phyloP scores from a whole-genome alignment of 352 stramenopile species.

The Globisporangium middletonii region DNA sequence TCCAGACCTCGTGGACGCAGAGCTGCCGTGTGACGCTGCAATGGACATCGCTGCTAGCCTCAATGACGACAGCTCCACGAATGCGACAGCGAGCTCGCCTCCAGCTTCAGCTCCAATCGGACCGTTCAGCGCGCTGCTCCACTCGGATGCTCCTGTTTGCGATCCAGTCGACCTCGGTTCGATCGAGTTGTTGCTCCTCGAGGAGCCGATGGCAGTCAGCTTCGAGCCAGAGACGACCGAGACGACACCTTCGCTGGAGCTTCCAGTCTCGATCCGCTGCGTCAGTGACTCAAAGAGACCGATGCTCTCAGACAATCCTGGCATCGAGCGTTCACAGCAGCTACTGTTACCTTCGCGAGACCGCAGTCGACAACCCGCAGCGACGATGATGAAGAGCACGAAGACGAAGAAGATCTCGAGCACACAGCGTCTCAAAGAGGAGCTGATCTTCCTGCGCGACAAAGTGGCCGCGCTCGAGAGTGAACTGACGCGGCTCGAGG shows the following conservation, averaged over 20 bases:
- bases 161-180: background rate
- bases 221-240: background rate
- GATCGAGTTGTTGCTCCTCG: background rate
- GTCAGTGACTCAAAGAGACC: too few relatives aligned
- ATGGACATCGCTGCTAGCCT: background rate
- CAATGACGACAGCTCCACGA: background rate
- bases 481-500: slow-evolving; percentile 1
- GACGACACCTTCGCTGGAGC: too few relatives aligned
- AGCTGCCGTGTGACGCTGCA: background rate
- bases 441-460: slow-evolving; percentile 10
- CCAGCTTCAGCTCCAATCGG: background rate
- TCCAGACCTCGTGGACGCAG: background rate
- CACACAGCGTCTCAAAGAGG: slow-evolving; percentile 8
- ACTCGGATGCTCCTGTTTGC: background rate
- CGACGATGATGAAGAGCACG: background rate
- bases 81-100: background rate
- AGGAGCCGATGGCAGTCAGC: background rate
- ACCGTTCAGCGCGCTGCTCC: slow-evolving; percentile 1
- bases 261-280: too few relatives aligned
- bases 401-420: slow-evolving; percentile 8
- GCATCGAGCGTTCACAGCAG: background rate
- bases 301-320: background rate
- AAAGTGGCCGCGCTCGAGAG: slow-evolving; percentile 5
- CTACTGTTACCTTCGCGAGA: too few relatives aligned
- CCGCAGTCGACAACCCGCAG: background rate